Evolutionary conservation across 192 early-diverging fungal species (phyloP).

Genomic region (Tieghemiomyces parasiticus): DNA sequence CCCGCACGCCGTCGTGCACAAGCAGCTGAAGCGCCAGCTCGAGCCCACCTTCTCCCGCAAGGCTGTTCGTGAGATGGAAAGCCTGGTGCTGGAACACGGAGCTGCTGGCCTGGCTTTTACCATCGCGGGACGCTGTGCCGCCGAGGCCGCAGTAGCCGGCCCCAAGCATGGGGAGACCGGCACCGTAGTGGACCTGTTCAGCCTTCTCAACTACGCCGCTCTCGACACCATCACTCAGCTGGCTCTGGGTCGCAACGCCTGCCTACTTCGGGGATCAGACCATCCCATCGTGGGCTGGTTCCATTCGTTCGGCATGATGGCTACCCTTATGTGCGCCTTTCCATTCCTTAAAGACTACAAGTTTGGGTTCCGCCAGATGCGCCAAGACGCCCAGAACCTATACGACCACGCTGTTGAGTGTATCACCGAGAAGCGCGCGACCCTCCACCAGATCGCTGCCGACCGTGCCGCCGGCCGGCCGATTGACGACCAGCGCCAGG

Average conservation of each 20-base stretch:
- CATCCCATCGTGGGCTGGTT: conserved; percentile 1
- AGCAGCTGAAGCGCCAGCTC: not conserved
- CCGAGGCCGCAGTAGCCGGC: not conserved
- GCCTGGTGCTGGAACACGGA: not conserved
- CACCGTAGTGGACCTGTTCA: not conserved
- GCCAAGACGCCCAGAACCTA: not conserved
- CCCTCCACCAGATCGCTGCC: no score
- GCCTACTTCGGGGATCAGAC: not conserved
- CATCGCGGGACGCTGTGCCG: not conserved
- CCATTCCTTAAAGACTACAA: not conserved
- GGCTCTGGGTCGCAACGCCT: not conserved
- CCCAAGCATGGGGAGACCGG: not conserved
- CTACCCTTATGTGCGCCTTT: not conserved
- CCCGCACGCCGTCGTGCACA: not conserved
- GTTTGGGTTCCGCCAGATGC: not conserved
- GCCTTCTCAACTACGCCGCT: not conserved
- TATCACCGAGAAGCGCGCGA: not conserved
- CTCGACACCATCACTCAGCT: not conserved
- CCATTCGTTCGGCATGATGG: not conserved
- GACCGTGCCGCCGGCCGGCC: not conserved
- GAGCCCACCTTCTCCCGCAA: not conserved
- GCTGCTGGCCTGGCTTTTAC: not conserved
- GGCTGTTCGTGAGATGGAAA: not conserved
- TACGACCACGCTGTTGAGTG: not conserved
- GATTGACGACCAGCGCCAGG: not conserved